Base-by-base conservation (phyloP, 305 asterid genomes). In the Solanum aculeatissimum region DNA sequence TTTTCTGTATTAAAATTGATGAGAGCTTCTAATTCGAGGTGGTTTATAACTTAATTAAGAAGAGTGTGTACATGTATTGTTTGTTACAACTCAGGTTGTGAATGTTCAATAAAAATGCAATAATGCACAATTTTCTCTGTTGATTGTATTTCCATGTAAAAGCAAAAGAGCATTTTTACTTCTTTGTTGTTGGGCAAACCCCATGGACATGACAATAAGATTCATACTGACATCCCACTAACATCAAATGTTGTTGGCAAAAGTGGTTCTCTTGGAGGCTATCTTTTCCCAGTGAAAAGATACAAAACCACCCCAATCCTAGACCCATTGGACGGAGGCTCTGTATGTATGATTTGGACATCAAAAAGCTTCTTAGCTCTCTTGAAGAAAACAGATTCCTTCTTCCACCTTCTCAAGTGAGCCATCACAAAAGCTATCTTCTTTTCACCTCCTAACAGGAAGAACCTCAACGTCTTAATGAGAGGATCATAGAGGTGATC, bases 341-440 rank as follows among this genome's bases (percentile, higher is more conserved):
- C 95, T 3, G 66, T 83, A 83, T 90, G 90, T 58, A 91, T 47
- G 74, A 89, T 68, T 84, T 91, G 89, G 7, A 93, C 91, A 68
- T 91, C 81, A 74, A 94, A 92, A 11, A 84, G 21, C 90, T 89
- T 94, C 86, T 88, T 90, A 1, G 96, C 97, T 90, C 89, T 93
- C 92, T 89, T 93, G 80, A 93, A 93, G 87, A 93, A 93, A 0
- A 49, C 91, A 9, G 95, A 91, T 60, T 93, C 97, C 89, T 91
- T 92, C 92, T 92, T 90, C 95, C 97, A 91, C 23, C 97, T 89
- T 93, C 89, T 93, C 92, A 94, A 81, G 85, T 94, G 93, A 25
- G 93, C 91, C 96, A 93, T 93, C 42, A 93, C 68, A 70, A 93
- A 93, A 84, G 88, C 89, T 80, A 88, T 71, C 62, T 89, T 77